Base-by-base conservation (phyloP, 371 early-diverging fungal genomes). In the Mortierella sp. region DNA sequence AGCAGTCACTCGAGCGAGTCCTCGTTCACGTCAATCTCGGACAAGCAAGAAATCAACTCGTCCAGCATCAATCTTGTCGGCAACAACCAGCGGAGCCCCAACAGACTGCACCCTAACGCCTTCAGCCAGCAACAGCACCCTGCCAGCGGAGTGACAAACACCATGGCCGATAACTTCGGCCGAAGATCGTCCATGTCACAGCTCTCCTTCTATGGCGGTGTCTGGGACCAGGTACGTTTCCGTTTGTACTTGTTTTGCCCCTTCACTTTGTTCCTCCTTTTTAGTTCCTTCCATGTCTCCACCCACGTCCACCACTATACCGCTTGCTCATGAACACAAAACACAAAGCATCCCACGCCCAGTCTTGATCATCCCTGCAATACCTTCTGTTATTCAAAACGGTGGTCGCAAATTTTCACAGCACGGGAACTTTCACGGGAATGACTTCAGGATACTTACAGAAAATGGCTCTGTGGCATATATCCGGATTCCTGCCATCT, bases 161-260 rank as follows among this genome's bases (percentile, higher is more conserved):
- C 32, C 43, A 43, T 16, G 18, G 51, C 16, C 11, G 83, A 82
- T 11, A 63, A 24, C 35, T 63, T 78, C 70, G 76, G 58, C 4
- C 68, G 83, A 41, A 78, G 79, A 43, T 79, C 79, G n/a, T 78
- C 83, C 63, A 78, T 75, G 65, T 75, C 83, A 7, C 79, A 82
- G 24, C 72, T 75, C 38, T 75, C 79, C 24, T 55, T 72, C 49
- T 58, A 49, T 54, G 32, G 49, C 7, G 68, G 68, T 24, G n/a
- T 72, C 6, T 77, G 75, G 79, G 75, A 68, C 41, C 77, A 82
- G 83, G 83, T 82, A 78, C 38, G 76, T 32, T 27, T 18, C 18
- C n/a, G 27, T 12, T 12, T 60, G 32, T 32, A 32, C 16, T 32
- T 27, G 29, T 12, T 32, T 32, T 60, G 4, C 60, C 60, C n/a